These are phyloP conservation scores for Ophiostoma montium DNA, from an alignment of 2,329 filamentous ascomycete species.

Conservation along the genomic window DNA sequence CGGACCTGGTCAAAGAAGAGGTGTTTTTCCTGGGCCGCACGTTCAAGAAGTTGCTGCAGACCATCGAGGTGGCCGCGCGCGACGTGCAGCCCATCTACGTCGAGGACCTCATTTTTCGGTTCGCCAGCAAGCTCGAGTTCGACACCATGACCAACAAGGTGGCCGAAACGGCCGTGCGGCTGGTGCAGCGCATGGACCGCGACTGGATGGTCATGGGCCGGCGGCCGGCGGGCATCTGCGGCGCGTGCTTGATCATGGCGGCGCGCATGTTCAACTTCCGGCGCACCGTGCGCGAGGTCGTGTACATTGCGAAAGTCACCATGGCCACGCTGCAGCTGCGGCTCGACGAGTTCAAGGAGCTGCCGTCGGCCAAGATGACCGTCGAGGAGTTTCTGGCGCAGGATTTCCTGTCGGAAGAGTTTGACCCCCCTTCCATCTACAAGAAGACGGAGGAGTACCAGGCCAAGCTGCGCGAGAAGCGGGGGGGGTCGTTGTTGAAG, in stretches of 20 bases:
- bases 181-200: conserved; percentile 83
- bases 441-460: conserved; percentile 47
- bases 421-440: conserved; percentile 76
- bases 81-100: conserved; percentile 58
- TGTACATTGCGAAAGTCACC: conserved; percentile 96
- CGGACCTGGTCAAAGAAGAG: conserved; percentile 69
- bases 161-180: conserved; percentile 72
- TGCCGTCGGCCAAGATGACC: conserved; percentile 69
- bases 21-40: conserved; percentile 85
- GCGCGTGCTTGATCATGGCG: conserved; percentile 85
- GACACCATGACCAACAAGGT: conserved; percentile 68
- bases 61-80: conserved; percentile 43
- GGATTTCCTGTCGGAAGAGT: conserved; percentile 29
- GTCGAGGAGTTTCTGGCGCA: conserved; percentile 72
- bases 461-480: conserved; percentile 35
- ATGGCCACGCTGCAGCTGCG: conserved; percentile 87
- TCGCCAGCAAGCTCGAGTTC: conserved; percentile 86
- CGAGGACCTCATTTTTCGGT: conserved; percentile 82
- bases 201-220: conserved; percentile 97
- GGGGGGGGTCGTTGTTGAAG: conserved; percentile 27
- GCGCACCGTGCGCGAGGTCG: conserved; percentile 80
- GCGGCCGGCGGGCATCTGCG: conserved; percentile 84
- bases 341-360: conserved; percentile 79
- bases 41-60: conserved; percentile 67
- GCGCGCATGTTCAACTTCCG: conserved; percentile 98